These are phyloP conservation scores for Brasilioporus rufonigricans DNA, from an alignment of 768 basidiomycete species.

Conservation along the genomic window DNA sequence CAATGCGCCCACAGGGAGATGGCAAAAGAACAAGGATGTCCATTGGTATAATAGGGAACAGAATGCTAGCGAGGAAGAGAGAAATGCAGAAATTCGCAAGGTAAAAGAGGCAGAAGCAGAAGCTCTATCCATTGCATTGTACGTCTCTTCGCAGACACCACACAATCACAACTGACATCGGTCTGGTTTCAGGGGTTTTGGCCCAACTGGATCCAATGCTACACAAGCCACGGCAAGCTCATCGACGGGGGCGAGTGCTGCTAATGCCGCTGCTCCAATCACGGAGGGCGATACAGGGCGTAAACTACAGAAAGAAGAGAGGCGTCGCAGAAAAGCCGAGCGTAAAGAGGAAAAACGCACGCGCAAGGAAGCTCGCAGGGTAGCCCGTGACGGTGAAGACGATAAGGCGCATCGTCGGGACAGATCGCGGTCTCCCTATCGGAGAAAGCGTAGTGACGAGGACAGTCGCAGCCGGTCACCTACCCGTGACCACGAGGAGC, in stretches of 20 bases:
- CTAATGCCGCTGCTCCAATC: conserved; percentile 13
- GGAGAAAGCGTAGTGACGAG: conserved; percentile 15
- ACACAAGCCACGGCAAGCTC: conserved; percentile 21
- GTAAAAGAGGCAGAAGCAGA: conserved; percentile 90
- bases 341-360: conserved; percentile 60
- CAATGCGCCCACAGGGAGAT: conserved; percentile 92
- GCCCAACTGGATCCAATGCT: conserved; percentile 44
- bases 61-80: conserved; percentile 41
- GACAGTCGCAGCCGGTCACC: conserved; percentile 34
- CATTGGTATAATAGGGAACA: conserved; percentile 89
- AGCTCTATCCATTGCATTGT: conserved; percentile 80
- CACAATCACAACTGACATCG: conserved; percentile 2
- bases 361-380: conserved; percentile 48
- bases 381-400: conserved; percentile 34
- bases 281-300: conserved; percentile 33
- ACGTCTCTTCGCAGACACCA: conserved; percentile 24
- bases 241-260: conserved; percentile 17
- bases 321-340: conserved; percentile 47
- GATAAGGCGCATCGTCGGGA: conserved; percentile 22
- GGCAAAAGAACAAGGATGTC: conserved; percentile 97
- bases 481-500: conserved; percentile 19
- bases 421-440: conserved; percentile 37
- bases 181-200: conserved; percentile 63
- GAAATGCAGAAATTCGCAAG: conserved; percentile 70
- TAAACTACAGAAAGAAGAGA: conserved; percentile 47